These are phyloP conservation scores for Chaetomiaceae sp. DNA, from an alignment of 2,329 filamentous ascomycete genomes.

Conservation along the genomic window DNA sequence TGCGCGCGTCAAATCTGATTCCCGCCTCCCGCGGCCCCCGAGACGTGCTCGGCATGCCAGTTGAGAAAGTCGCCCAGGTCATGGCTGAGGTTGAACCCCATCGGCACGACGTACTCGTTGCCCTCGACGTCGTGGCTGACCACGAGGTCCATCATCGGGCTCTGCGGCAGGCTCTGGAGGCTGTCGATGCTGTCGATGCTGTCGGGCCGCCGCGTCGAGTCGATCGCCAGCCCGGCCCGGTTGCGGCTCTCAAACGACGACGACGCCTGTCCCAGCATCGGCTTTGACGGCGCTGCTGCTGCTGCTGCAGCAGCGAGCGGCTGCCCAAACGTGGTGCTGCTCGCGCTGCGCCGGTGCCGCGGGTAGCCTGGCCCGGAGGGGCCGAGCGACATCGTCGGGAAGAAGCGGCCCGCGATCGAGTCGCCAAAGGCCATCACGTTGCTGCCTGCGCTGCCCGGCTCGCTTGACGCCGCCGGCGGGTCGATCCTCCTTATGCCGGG, in stretches of 20 bases:
- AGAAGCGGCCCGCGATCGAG: constrained; percentile 18
- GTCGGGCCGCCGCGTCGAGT: constrained; percentile 17
- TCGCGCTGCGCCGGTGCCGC: constrained; percentile 14
- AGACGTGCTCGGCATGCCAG: constrained; percentile 52
- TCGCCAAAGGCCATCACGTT: neutral
- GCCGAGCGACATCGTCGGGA: neutral
- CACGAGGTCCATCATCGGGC: constrained; percentile 47
- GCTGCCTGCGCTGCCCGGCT: neutral
- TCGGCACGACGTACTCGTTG: constrained; percentile 43
- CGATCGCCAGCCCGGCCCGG: constrained; percentile 17
- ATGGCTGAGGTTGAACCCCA: constrained; percentile 57
- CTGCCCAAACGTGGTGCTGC: constrained; percentile 12
- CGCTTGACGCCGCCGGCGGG: constrained; percentile 7
- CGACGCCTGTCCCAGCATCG: no score
- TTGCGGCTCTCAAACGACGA: constrained; percentile 26
- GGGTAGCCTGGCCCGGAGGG: no score
- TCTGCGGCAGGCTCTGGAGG: constrained; percentile 44
- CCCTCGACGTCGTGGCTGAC: constrained; percentile 36
- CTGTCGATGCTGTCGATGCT: constrained; percentile 34
- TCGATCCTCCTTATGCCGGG: constrained; percentile 24
- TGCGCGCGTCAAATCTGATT: no score
- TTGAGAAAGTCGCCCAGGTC: constrained; percentile 55
- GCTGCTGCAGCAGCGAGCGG: neutral
- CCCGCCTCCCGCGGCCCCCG: no score
- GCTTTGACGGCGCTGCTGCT: no score